Evolutionary conservation across 2,329 filamentous ascomycete species (phyloP).

Genomic region (Aspergillus persii): DNA sequence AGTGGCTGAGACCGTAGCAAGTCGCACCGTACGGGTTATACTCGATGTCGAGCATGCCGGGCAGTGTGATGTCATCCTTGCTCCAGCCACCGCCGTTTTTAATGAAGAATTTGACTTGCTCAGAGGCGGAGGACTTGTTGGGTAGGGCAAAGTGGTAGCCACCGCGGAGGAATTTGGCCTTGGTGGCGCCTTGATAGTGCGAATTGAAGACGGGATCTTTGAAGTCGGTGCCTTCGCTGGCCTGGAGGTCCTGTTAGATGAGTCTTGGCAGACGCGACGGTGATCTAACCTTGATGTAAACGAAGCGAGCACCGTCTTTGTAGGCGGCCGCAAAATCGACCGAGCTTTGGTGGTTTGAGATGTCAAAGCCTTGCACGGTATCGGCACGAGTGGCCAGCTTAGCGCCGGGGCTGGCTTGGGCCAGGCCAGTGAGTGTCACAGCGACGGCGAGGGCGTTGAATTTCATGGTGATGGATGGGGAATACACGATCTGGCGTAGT

Average conservation of each 20-base stretch:
- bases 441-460: background rate
- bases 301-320: slow-evolving; percentile 11
- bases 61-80: slow-evolving; percentile 53
- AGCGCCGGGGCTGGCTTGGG: background rate
- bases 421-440: background rate
- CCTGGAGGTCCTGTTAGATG: slow-evolving; percentile 31
- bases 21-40: slow-evolving; percentile 35
- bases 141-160: slow-evolving; percentile 57
- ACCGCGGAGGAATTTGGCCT: slow-evolving; percentile 53
- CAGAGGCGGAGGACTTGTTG: slow-evolving; percentile 41
- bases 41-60: slow-evolving; percentile 58
- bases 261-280: too few species aligned
- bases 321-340: slow-evolving; percentile 11
- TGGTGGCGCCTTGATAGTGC: slow-evolving; percentile 52
- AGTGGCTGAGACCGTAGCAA: slow-evolving; percentile 47
- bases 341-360: slow-evolving; percentile 12
- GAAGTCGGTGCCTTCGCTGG: slow-evolving; percentile 51
- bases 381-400: background rate
- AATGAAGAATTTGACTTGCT: slow-evolving; percentile 53
- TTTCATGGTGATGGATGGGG: slow-evolving; percentile 8
- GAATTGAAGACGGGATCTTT: slow-evolving; percentile 45
- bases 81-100: slow-evolving; percentile 55
- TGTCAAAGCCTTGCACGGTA: slow-evolving; percentile 12
- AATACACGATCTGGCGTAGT: background rate
- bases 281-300: slow-evolving; percentile 10